Evolutionary conservation across 169 alveolate genomes (phyloP), one percentile per base, ranked within the genome.

Genomic region (Plasmodium fragile): DNA sequence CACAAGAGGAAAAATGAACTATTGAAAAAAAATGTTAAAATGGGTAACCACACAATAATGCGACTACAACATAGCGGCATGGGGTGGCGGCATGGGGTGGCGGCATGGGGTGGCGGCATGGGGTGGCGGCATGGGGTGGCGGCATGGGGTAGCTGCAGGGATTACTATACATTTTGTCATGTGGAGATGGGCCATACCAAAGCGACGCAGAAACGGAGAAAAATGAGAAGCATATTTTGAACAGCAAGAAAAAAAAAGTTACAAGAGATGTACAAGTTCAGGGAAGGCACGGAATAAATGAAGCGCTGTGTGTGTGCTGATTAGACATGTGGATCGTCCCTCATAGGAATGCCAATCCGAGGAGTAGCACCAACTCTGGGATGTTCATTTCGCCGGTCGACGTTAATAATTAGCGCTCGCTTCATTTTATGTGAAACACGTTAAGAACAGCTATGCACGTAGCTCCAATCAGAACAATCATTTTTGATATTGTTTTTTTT

Each of bases 151-250:
- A n/a, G n/a, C n/a, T n/a, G n/a, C n/a, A n/a, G n/a, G n/a, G n/a
- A n/a, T n/a, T n/a, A n/a, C n/a, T n/a, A n/a, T n/a, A n/a, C n/a
- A n/a, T n/a, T n/a, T n/a, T n/a, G n/a, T n/a, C 72, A 16, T 0
- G 5, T 55, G 8, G 36, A 11, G 18, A 39, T 13, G 75, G n/a
- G 81, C 53, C 79, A n/a, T n/a, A 79, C 32, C 92, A 92, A 30
- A 30, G 72, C 53, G 90, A 84, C 25, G 91, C 55, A 49, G 80
- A 84, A 45, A n/a, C 55, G 22, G 92, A 69, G 3, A 91, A 94
- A 8, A 93, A 45, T 13, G 22, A 7, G 45, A 13, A 34, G 18
- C n/a, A 87, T 22, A 53, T 4, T 22, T 52, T 30, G 75, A 32
- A 22, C 59, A 78, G 30, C 18, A 85, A 36, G n/a, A 49, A 22